Percentiles rank a stretch among this genome's conserved stretches.
phyloP scores from a whole-genome alignment of 2,329 filamentous ascomycete genomes.

The Calonectria pteridis region DNA sequence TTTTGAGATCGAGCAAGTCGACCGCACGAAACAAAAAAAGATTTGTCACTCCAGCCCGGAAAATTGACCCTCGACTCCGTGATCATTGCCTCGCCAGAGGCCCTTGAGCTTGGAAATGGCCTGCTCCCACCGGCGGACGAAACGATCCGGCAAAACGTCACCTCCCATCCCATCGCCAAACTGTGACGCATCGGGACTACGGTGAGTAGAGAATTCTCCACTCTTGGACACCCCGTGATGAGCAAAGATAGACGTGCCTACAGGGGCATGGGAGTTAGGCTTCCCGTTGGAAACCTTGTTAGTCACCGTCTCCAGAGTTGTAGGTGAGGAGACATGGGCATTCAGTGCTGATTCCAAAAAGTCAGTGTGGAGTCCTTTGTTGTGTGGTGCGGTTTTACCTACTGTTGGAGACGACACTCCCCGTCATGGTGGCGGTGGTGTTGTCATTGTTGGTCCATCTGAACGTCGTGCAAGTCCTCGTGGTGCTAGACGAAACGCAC shows the following conservation, averaged over 20 bases:
- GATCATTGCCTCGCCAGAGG: slow-evolving; percentile 8
- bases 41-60: neutral
- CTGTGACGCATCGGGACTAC: slow-evolving; percentile 48
- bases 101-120: slow-evolving; percentile 10
- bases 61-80: neutral
- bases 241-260: slow-evolving; percentile 22
- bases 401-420: slow-evolving; percentile 30
- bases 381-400: slow-evolving; percentile 8
- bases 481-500: slow-evolving; percentile 42
- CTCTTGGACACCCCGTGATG: slow-evolving; percentile 47
- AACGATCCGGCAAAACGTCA: slow-evolving; percentile 21
- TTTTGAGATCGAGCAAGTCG: neutral
- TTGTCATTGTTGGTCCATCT: slow-evolving; percentile 32
- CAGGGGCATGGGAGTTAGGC: slow-evolving; percentile 35
- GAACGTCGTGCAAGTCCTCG: slow-evolving; percentile 28
- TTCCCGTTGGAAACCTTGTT: slow-evolving; percentile 9
- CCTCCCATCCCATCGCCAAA: slow-evolving; percentile 38
- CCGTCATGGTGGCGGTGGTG: slow-evolving; percentile 13
- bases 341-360: slow-evolving; percentile 7
- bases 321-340: slow-evolving; percentile 22
- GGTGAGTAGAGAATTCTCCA: slow-evolving; percentile 51
- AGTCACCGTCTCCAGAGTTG: slow-evolving; percentile 40
- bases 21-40: neutral
- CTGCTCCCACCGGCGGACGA: slow-evolving; percentile 29
- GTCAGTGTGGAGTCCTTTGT: slow-evolving; percentile 6